Evolutionary conservation across 257 asterid species (phyloP).

Genomic region (Petrea volubilis): DNA sequence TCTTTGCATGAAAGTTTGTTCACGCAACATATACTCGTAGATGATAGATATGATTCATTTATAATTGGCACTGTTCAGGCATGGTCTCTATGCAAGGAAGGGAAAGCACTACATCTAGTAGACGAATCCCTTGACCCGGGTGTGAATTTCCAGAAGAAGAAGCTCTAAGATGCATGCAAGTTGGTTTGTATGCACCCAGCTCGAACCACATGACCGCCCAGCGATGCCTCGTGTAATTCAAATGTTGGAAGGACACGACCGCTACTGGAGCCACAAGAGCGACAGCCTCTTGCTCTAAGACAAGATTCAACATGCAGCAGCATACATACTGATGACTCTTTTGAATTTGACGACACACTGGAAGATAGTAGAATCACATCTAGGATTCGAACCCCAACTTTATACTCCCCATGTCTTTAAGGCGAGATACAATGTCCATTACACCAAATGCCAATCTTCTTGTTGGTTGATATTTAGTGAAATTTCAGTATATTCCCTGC

Average conservation of each 20-base stretch:
- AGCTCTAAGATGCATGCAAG: constrained; percentile 25
- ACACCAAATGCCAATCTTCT: too few species aligned
- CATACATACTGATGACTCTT: neutral
- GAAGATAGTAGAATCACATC: too few species aligned
- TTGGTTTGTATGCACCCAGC: neutral
- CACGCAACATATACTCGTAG: too few species aligned
- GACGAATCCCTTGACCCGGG: neutral
- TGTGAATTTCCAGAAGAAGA: constrained; percentile 27
- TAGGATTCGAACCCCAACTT: too few species aligned
- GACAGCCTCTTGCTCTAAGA: constrained; percentile 19
- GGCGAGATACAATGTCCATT: too few species aligned
- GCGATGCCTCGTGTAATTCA: neutral
- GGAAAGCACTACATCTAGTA: neutral
- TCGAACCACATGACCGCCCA: neutral
- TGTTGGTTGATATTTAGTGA: too few species aligned
- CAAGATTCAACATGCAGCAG: neutral
- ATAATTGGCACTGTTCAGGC: constrained; percentile 17
- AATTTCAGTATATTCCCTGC: too few species aligned
- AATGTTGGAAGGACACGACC: neutral
- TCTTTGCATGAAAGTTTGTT: too few species aligned
- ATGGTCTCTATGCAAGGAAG: neutral
- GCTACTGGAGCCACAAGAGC: constrained; percentile 27
- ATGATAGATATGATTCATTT: too few species aligned
- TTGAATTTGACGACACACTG: neutral
- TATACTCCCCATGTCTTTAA: too few species aligned